Base-by-base conservation (phyloP, 495 filamentous ascomycete genomes). In the Aspergillus leporis region DNA sequence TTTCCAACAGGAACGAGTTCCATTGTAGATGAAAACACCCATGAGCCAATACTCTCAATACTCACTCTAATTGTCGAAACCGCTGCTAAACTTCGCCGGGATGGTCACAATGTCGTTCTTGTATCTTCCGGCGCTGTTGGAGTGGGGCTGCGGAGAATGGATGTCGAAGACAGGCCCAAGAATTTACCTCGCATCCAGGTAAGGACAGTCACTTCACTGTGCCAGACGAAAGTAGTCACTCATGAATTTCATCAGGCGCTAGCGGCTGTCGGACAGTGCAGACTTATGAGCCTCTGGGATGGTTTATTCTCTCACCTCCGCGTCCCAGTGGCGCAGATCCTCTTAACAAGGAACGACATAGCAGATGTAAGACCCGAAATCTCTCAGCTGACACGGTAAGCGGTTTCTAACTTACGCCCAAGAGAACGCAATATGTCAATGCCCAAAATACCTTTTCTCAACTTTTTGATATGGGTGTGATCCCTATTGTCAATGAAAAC, bases 401-500 rank as follows among this genome's bases (percentile, higher is more conserved):
- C 6, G 1, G 30, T 23, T 10, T 53, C 62, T 74, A 46, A 74
- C 55, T 43, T 34, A 5, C 13, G 51, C 14, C n/a, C 25, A 55
- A 94, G 89, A 85, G 90, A 59, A 94, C 92, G 36, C 88, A 96
- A 83, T 98, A 98, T 74, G 81, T 91, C 60, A 98, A 98, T 76
- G 94, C 94, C 1, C 90, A 95, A 74, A 97, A 96, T 66, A 97
- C 94, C 1, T 87, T 98, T 61, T 78, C 83, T 36, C 92, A 96
- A 72, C 80, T 98, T 21, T 80, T 98, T 34, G 85, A 90, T 59
- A 97, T 97, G 94, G 91, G 91, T 0, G 93, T 97, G 13, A 94
- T 98, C 59, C 95, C 94, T 3, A 97, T 98, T 61, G 94, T 98
- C 58, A 98, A 98, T 65, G 94, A 98, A 73, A 98, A 98, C 71